Evolutionary conservation across 2,329 filamentous ascomycete species (phyloP).

Genomic region (Didymosphaeria variabile): DNA sequence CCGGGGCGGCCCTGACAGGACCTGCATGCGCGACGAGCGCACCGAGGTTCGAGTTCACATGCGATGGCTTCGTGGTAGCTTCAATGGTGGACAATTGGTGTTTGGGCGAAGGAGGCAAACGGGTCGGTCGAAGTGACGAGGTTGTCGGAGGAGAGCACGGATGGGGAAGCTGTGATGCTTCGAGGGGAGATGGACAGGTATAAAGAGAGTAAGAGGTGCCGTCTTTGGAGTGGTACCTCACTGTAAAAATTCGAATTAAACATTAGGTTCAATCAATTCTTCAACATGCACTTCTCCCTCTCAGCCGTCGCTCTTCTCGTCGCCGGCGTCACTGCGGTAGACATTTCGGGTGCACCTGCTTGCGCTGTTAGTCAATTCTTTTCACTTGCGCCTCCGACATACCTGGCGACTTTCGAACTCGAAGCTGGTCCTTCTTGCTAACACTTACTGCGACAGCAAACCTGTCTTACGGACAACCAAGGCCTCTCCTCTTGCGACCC

Average conservation of each 20-base stretch:
- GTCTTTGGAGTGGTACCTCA: neutral
- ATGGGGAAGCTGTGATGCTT: conserved; percentile 2
- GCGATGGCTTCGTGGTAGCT: neutral
- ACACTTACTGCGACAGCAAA: conserved; percentile 18
- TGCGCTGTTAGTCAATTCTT: conserved; percentile 19
- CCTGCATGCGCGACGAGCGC: neutral
- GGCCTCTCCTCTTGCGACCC: conserved; percentile 19
- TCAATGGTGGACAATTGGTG: conserved; percentile 1
- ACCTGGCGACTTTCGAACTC: neutral
- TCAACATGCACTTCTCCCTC: conserved; percentile 25
- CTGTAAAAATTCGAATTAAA: neutral
- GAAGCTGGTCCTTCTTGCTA: neutral
- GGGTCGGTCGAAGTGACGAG: neutral
- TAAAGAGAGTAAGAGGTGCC: neutral
- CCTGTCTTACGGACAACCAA: conserved; percentile 19
- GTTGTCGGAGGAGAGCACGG: conserved; percentile 3
- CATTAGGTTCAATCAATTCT: neutral
- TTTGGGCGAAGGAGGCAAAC: neutral
- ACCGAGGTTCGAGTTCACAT: conserved; percentile 11
- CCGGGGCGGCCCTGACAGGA: neutral
- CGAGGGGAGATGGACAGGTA: neutral
- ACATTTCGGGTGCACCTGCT: conserved; percentile 23
- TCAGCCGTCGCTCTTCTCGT: conserved; percentile 16
- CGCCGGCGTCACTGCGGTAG: conserved; percentile 14
- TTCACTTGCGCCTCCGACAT: neutral